These are phyloP conservation scores for Castanea mollissima DNA, from an alignment of 306 rosid genomes.

Conservation along the genomic window DNA sequence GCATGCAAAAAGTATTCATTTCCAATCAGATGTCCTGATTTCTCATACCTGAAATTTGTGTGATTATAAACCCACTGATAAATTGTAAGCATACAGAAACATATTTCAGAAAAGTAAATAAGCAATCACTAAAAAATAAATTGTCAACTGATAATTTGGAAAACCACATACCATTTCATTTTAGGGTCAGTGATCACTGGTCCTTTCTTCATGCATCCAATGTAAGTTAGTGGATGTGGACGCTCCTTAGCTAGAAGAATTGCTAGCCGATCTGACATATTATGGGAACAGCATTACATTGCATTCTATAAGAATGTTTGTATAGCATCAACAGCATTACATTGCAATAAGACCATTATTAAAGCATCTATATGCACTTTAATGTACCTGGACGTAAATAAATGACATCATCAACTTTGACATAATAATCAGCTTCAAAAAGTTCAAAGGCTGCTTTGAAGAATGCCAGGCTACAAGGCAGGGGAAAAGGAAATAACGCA, in stretches of 20 bases:
- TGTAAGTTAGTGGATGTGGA: conserved; percentile 30
- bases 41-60: conserved; percentile 37
- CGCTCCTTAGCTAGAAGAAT: conserved; percentile 40
- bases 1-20: conserved; percentile 37
- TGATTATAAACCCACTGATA: not conserved
- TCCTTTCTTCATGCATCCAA: conserved; percentile 49
- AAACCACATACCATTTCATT: conserved; percentile 28
- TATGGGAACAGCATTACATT: not conserved
- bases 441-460: conserved; percentile 34
- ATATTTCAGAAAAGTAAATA: not conserved
- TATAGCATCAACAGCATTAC: too few species aligned
- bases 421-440: conserved; percentile 41
- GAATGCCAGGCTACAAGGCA: conserved; percentile 28
- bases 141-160: not conserved
- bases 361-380: not conserved
- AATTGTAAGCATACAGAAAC: not conserved
- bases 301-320: too few species aligned
- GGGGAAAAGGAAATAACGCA: not conserved
- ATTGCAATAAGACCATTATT: not conserved
- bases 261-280: conserved; percentile 35
- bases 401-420: conserved; percentile 39
- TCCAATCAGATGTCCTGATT: conserved; percentile 35
- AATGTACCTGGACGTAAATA: conserved; percentile 39
- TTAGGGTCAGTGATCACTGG: conserved; percentile 39
- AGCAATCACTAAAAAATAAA: not conserved